phyloP scores from a whole-genome alignment of 1,139 yeast species.

The Protomyces inundatus region DNA sequence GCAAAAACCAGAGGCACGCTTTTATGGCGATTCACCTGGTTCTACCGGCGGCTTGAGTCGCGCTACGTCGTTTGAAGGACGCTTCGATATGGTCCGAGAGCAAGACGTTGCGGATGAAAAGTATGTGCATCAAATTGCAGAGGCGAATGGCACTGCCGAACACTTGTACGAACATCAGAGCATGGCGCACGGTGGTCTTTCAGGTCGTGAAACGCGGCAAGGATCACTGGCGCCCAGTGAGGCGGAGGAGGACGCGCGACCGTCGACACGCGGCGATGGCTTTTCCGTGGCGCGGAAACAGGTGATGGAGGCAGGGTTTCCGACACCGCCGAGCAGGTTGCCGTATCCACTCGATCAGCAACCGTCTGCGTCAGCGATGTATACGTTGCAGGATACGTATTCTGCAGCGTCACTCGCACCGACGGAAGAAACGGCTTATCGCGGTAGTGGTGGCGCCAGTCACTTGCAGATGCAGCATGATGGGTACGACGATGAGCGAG shows the following conservation, averaged over 20 bases:
- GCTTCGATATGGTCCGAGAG: background rate
- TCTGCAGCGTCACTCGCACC: background rate
- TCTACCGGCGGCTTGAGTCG: background rate
- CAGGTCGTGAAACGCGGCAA: background rate
- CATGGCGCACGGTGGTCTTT: background rate
- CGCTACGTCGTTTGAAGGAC: background rate
- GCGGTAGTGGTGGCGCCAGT: background rate
- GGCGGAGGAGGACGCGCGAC: background rate
- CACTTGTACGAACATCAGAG: background rate
- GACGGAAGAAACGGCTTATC: background rate
- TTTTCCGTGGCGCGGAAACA: background rate
- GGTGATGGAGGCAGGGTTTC: background rate
- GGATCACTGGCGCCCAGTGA: background rate
- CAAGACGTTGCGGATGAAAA: background rate
- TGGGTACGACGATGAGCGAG: background rate
- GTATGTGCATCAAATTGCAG: background rate
- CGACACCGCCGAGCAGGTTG: background rate
- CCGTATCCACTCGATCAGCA: background rate
- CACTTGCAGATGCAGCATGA: background rate
- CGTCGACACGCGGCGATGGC: background rate
- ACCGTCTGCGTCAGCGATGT: background rate
- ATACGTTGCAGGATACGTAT: background rate
- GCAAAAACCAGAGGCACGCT: background rate
- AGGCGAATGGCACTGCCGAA: background rate
- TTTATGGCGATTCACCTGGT: background rate